Conservation (phyloP, 768 basidiomycete species). For the Cyathus striatus region DNA sequence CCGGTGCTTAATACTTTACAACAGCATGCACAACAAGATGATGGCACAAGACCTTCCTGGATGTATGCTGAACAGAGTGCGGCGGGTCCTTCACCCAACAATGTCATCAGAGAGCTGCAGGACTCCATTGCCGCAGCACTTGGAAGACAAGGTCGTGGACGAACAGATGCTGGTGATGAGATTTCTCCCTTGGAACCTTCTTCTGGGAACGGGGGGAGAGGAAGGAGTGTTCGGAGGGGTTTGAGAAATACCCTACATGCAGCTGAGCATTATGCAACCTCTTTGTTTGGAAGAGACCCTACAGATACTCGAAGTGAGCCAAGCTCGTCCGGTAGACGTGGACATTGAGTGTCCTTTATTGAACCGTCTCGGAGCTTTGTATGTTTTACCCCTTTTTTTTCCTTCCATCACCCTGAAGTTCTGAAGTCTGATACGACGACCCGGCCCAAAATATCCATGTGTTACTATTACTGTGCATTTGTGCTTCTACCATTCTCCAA, state of each 20-base stretch:
- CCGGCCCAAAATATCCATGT: too few relatives aligned
- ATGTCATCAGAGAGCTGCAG: conserved; percentile 21
- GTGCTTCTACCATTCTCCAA: too few relatives aligned
- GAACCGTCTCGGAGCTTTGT: too few relatives aligned
- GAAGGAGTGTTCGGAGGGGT: conserved; percentile 59
- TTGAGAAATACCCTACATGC: conserved; percentile 63
- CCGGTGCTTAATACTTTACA: background rate
- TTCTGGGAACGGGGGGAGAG: conserved; percentile 28
- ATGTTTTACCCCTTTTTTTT: too few relatives aligned
- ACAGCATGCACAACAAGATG: background rate
- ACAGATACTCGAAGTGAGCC: too few relatives aligned
- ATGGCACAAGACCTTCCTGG: background rate
- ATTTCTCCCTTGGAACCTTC: too few relatives aligned
- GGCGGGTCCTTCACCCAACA: background rate
- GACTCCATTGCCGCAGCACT: conserved; percentile 27
- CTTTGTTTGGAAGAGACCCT: conserved; percentile 56
- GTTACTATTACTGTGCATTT: too few relatives aligned
- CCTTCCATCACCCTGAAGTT: too few relatives aligned
- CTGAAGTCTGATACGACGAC: too few relatives aligned
- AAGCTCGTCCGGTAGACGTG: too few relatives aligned
- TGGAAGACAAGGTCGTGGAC: conserved; percentile 5
- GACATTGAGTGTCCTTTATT: too few relatives aligned
- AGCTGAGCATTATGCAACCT: conserved; percentile 66
- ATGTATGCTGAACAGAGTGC: background rate
- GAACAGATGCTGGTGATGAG: conserved; percentile 6